Evolutionary conservation across 148 eudicot genomes (phyloP).

Genomic region (Rhododendron williamsianum): DNA sequence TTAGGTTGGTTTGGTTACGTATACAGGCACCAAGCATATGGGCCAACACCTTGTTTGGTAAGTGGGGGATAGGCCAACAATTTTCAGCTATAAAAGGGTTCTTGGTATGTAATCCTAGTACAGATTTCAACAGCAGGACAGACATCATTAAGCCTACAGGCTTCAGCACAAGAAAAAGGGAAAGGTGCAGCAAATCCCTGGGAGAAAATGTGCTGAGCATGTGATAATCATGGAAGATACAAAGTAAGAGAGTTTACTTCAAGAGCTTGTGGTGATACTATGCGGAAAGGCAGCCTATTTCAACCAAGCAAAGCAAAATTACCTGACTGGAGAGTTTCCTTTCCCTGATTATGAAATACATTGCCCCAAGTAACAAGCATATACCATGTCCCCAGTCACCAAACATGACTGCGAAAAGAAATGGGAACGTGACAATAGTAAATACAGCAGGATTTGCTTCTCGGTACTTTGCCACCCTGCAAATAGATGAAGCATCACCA

Average conservation of each 20-base stretch:
- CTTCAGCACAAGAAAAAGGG: background rate
- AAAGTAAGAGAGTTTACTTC: background rate
- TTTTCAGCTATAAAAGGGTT: background rate
- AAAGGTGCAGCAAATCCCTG: background rate
- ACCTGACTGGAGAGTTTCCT: constrained; percentile 47
- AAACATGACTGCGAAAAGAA: constrained; percentile 59
- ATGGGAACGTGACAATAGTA: constrained; percentile 53
- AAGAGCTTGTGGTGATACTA: background rate
- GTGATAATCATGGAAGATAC: constrained; percentile 2
- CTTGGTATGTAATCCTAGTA: background rate
- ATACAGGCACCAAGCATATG: background rate
- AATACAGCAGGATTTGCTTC: constrained; percentile 58
- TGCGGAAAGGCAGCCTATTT: background rate
- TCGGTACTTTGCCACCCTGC: constrained; percentile 47
- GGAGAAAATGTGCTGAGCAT: background rate
- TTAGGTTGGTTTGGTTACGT: too few species aligned
- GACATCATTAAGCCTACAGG: background rate
- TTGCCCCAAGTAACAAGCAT: constrained; percentile 45
- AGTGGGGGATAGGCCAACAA: background rate
- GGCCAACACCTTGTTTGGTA: background rate
- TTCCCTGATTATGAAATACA: constrained; percentile 40
- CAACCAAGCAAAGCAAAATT: background rate
- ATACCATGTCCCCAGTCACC: constrained; percentile 69
- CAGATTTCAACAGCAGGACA: background rate
- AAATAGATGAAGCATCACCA: constrained; percentile 15